Conservation (phyloP, 169 alveolate species). For the Eimeria acervulina region DNA sequence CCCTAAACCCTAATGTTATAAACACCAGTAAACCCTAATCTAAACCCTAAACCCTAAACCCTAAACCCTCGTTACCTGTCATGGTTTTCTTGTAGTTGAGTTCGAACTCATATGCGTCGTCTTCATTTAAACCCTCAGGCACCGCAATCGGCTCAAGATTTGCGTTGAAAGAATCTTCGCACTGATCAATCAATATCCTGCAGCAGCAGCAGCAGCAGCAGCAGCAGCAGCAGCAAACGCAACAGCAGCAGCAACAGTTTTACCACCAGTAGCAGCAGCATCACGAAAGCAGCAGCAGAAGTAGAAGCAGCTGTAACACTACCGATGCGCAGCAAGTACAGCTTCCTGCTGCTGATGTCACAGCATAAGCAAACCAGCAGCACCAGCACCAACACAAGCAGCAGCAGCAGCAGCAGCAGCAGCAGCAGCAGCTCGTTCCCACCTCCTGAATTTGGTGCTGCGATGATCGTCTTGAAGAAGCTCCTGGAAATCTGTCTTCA, state of each 20-base stretch:
- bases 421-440: background rate
- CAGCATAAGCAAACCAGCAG: background rate
- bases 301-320: too few relatives aligned
- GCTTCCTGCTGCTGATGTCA: conserved; percentile 23
- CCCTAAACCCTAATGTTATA: too few relatives aligned
- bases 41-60: too few relatives aligned
- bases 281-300: background rate
- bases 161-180: conserved; percentile 87
- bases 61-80: conserved; percentile 81
- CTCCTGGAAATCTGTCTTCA: conserved; percentile 85
- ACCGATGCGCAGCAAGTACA: too few relatives aligned
- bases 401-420: conserved; percentile 6
- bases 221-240: conserved; percentile 21
- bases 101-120: conserved; percentile 87
- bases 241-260: background rate
- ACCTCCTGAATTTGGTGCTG: conserved; percentile 80
- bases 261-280: background rate
- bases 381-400: too few relatives aligned
- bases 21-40: too few relatives aligned
- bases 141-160: conserved; percentile 86
- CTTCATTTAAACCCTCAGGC: conserved; percentile 85
- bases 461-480: conserved; percentile 83
- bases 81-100: conserved; percentile 86
- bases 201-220: background rate
- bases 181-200: conserved; percentile 86